phyloP scores from a whole-genome alignment of 176 grass and related monocot genomes.

The Paspalum vaginatum region DNA sequence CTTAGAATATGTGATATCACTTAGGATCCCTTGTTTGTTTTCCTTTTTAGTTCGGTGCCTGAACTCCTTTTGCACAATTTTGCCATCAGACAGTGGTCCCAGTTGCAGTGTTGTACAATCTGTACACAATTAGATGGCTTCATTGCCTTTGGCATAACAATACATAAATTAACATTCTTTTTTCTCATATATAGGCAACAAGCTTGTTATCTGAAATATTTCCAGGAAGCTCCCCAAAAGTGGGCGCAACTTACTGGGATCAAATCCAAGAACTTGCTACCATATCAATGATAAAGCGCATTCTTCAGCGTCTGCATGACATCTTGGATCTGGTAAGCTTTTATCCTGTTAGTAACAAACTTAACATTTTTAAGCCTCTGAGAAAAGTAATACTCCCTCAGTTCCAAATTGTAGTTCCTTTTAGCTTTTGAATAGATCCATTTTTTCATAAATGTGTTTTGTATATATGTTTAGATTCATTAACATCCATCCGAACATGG shows the following conservation, averaged over 20 bases:
- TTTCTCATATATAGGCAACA: slow-evolving; percentile 55
- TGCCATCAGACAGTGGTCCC: slow-evolving; percentile 12
- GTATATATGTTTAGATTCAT: too few species aligned
- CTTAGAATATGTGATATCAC: background rate
- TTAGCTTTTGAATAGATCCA: too few species aligned
- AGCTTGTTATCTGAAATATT: slow-evolving; percentile 83
- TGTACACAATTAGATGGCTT: slow-evolving; percentile 1
- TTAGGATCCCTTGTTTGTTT: slow-evolving; percentile 6
- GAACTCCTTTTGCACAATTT: slow-evolving; percentile 31
- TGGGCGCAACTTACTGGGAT: slow-evolving; percentile 87
- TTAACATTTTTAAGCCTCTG: slow-evolving; percentile 22
- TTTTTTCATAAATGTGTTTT: too few species aligned
- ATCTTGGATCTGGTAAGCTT: slow-evolving; percentile 71
- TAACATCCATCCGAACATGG: too few species aligned
- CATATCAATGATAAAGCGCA: slow-evolving; percentile 72
- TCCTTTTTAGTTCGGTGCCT: slow-evolving; percentile 8
- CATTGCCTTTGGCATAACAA: slow-evolving; percentile 12
- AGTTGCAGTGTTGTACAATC: slow-evolving; percentile 7
- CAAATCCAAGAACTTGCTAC: slow-evolving; percentile 94
- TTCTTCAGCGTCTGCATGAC: slow-evolving; percentile 75
- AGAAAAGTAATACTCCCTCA: background rate
- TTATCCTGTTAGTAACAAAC: slow-evolving; percentile 40
- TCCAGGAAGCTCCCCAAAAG: slow-evolving; percentile 66
- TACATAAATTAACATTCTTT: slow-evolving; percentile 21
- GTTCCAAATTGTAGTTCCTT: too few species aligned